These are phyloP conservation scores for Tuber melanosporum DNA, from an alignment of 495 filamentous ascomycete species.

Conservation along the genomic window DNA sequence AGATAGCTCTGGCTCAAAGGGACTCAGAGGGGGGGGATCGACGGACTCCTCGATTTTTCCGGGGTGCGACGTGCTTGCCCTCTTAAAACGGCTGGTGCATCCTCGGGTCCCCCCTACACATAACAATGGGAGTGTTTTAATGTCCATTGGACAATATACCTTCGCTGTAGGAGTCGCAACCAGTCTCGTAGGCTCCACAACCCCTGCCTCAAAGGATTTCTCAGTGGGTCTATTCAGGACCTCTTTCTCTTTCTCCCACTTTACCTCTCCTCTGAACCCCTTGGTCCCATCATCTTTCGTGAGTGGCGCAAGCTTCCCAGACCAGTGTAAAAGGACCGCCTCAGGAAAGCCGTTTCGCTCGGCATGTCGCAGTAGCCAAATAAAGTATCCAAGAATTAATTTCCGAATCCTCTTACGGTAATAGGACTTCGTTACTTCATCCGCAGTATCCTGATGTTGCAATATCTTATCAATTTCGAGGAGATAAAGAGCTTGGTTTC, in stretches of 20 bases:
- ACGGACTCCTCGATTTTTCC: not conserved
- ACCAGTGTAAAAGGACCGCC: not conserved
- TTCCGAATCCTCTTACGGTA: not conserved
- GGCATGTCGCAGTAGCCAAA: not conserved
- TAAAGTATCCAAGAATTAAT: not conserved
- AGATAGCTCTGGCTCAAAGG: not conserved
- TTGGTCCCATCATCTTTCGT: not conserved
- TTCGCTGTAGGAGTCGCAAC: too few relatives aligned
- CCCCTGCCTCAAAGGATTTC: too few relatives aligned
- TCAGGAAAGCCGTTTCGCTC: not conserved
- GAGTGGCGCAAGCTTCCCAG: not conserved
- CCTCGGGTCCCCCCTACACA: too few relatives aligned
- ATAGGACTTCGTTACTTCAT: not conserved
- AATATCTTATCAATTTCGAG: constrained; percentile 1
- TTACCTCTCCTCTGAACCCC: not conserved
- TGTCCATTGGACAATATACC: too few relatives aligned
- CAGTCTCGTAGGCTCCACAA: too few relatives aligned
- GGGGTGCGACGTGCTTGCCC: not conserved
- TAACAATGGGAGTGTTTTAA: too few relatives aligned
- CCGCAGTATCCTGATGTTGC: not conserved
- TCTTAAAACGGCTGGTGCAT: not conserved
- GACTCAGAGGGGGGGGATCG: not conserved
- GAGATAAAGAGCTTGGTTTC: not conserved
- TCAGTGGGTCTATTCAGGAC: too few relatives aligned
- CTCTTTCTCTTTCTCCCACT: too few relatives aligned